Base-by-base conservation (phyloP, 768 basidiomycete genomes). In the Ramaria sp. region DNA sequence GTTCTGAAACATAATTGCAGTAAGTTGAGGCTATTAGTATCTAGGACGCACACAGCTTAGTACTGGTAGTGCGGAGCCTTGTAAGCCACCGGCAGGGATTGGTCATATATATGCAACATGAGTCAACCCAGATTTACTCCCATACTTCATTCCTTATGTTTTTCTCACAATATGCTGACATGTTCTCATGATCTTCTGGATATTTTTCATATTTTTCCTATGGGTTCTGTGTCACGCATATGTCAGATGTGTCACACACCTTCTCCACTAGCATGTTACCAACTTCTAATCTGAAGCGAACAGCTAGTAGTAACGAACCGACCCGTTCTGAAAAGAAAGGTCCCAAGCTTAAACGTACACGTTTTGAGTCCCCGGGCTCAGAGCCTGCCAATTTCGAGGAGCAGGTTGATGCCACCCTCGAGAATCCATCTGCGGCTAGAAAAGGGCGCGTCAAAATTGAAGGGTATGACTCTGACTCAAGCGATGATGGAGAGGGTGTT, bases 391-490 rank as follows among this genome's bases (percentile, higher is more conserved):
- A 79, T 61, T 91, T 91, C 66, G 83, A 79, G 3, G 85, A 88
- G 60, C 76, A 90, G 60, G 85, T 90, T 41, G 85, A 89, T 57
- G 75, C 75, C 3, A 74, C 81, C 0, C 79, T 91, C 55, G 88
- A 90, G 66, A 72, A 73, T 60, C 78, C 83, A 3, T 75, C 77
- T 10, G 72, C 73, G 22, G 72, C 71, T 56, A 78, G 84, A 16
- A 84, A 80, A 64, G 83, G 88, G 20, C 79, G 53, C 37, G 80
- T 96, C 56, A 87, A 85, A 64, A 84, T 77, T 16, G 90, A 90
- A 51, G 83, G 94, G 15, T 97, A 96, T 66, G 91, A 94, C 12
- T 91, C 89, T 1, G 93, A 96, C 69, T 94, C 92, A 2, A 92
- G 82, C 55, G 90, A 95, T 64, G 93, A 96, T 58, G 92, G 88